Percentiles rank a stretch among this genome's conserved stretches.
phyloP scores from a whole-genome alignment of 495 filamentous ascomycete genomes.

The Hypomontagnella submonticulosa region DNA sequence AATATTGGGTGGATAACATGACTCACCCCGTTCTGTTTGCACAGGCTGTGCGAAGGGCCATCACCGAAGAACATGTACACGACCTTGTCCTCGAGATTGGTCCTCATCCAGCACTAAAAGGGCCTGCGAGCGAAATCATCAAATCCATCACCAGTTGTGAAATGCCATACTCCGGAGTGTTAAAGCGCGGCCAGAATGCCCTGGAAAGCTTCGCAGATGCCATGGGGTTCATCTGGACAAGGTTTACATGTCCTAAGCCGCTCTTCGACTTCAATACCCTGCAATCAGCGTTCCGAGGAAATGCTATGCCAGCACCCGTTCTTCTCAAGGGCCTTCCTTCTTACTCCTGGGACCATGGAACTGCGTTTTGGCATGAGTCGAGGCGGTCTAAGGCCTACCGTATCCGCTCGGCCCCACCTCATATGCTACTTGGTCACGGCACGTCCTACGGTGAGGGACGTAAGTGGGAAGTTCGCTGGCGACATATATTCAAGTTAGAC shows the following conservation, averaged over 20 bases:
- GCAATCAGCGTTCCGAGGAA: conserved; percentile 31
- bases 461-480: conserved; percentile 54
- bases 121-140: conserved; percentile 45
- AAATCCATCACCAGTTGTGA: conserved; percentile 19
- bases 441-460: too few species aligned
- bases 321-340: conserved; percentile 54
- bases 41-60: conserved; percentile 54
- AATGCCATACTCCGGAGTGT: conserved; percentile 44
- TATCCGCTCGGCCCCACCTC: conserved; percentile 42
- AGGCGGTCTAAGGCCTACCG: conserved; percentile 36
- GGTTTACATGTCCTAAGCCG: too few species aligned
- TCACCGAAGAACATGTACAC: conserved; percentile 11
- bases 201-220: conserved; percentile 46
- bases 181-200: conserved; percentile 34
- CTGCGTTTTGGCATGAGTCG: conserved; percentile 57
- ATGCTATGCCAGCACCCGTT: neutral
- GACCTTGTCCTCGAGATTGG: conserved; percentile 59
- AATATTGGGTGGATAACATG: conserved; percentile 61
- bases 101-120: conserved; percentile 61
- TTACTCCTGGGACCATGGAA: conserved; percentile 61
- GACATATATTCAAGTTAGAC: conserved; percentile 48
- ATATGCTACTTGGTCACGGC: conserved; percentile 56
- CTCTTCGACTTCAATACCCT: conserved; percentile 12
- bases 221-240: conserved; percentile 51
- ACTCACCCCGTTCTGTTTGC: conserved; percentile 59